Conservation (phyloP, 2,329 filamentous ascomycete genomes). For the Monosporascus sp. region DNA sequence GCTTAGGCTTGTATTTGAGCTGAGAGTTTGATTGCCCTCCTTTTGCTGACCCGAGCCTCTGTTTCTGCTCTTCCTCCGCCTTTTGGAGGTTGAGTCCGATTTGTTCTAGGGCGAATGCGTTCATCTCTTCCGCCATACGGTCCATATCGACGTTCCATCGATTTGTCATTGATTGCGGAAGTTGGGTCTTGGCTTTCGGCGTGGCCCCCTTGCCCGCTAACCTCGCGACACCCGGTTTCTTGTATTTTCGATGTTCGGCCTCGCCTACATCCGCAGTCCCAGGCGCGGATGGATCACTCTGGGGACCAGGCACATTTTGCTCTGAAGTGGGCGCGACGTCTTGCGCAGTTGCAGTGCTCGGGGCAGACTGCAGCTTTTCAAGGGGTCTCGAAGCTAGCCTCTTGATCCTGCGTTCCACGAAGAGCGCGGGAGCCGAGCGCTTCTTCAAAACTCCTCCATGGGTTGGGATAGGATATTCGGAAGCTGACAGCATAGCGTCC, state of each 20-base stretch:
- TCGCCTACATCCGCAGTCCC: slow-evolving; percentile 19
- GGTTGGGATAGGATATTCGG: slow-evolving; percentile 17
- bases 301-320: background rate
- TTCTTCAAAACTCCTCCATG: slow-evolving; percentile 34
- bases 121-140: slow-evolving; percentile 25
- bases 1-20: slow-evolving; percentile 50
- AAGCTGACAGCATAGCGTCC: slow-evolving; percentile 30
- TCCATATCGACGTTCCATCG: slow-evolving; percentile 33
- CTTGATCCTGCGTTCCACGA: slow-evolving; percentile 46
- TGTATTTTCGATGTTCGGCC: slow-evolving; percentile 22
- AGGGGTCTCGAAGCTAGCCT: slow-evolving; percentile 18
- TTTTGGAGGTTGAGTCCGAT: slow-evolving; percentile 48
- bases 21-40: slow-evolving; percentile 12
- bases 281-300: background rate
- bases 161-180: slow-evolving; percentile 23
- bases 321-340: background rate
- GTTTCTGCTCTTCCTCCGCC: slow-evolving; percentile 36
- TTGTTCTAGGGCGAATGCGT: slow-evolving; percentile 49
- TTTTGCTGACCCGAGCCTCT: slow-evolving; percentile 17
- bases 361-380: slow-evolving; percentile 15
- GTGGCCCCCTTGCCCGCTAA: slow-evolving; percentile 10
- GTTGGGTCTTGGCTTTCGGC: slow-evolving; percentile 17
- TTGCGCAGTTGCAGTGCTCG: slow-evolving; percentile 5
- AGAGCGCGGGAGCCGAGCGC: slow-evolving; percentile 42
- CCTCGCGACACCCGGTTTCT: slow-evolving; percentile 29